phyloP scores from a whole-genome alignment of 257 asterid genomes.

The Orobanche coerulescens region DNA sequence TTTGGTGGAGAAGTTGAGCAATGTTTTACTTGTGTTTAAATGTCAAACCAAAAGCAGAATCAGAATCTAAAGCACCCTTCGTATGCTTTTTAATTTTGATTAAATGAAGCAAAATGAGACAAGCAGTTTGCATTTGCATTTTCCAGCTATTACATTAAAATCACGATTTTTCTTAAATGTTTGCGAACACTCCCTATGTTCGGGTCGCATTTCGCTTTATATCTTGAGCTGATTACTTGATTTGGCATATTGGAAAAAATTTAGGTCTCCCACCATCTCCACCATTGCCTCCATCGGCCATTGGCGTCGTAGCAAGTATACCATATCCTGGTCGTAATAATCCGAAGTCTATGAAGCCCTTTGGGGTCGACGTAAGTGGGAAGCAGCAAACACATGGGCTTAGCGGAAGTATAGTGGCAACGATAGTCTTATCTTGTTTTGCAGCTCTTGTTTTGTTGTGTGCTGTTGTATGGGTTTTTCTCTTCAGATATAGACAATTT shows the following conservation, averaged over 20 bases:
- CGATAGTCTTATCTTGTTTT: slow-evolving; percentile 54
- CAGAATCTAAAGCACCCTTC: too few relatives aligned
- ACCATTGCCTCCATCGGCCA: slow-evolving; percentile 65
- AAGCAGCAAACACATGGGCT: slow-evolving; percentile 46
- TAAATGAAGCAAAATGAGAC: too few relatives aligned
- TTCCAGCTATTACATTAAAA: too few relatives aligned
- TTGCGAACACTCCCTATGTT: too few relatives aligned
- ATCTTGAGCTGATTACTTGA: slow-evolving; percentile 18
- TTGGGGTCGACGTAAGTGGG: slow-evolving; percentile 72
- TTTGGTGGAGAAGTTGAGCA: too few relatives aligned
- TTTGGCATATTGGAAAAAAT: slow-evolving; percentile 15
- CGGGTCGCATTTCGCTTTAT: background rate
- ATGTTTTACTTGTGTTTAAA: too few relatives aligned
- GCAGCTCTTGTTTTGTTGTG: slow-evolving; percentile 45
- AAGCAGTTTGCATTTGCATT: too few relatives aligned
- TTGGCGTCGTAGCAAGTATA: slow-evolving; percentile 44
- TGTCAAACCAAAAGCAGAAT: too few relatives aligned
- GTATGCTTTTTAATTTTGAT: too few relatives aligned
- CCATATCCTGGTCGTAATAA: slow-evolving; percentile 64
- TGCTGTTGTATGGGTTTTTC: slow-evolving; percentile 53
- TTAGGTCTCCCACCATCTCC: slow-evolving; percentile 95
- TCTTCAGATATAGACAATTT: slow-evolving; percentile 39
- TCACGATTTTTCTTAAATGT: too few relatives aligned
- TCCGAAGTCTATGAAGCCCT: slow-evolving; percentile 56
- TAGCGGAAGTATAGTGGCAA: slow-evolving; percentile 48